A percentile compares a stretch with the other conserved stretches of the same genome.
These are phyloP conservation scores for Penicillium paxilli DNA, from an alignment of 495 filamentous ascomycete genomes.

Conservation along the genomic window DNA sequence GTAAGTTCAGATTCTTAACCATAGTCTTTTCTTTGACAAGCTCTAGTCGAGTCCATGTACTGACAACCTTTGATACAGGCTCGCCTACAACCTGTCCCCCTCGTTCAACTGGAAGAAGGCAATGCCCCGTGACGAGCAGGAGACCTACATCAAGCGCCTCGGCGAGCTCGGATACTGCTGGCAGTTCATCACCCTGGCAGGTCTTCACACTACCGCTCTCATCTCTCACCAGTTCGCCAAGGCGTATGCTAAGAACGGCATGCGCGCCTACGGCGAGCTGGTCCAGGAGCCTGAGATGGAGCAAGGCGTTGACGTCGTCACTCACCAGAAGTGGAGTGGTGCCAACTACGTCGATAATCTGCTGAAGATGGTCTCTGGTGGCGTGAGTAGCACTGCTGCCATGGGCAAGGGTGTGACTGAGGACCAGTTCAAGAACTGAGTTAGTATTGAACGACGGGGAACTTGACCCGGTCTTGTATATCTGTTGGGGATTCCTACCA, in stretches of 20 bases:
- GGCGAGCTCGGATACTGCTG: conserved; percentile 91
- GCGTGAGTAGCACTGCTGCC: conserved; percentile 84
- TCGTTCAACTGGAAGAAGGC: conserved; percentile 99
- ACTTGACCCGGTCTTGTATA: conserved; percentile 6
- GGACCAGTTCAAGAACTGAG: conserved; percentile 76
- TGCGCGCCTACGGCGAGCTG: conserved; percentile 95
- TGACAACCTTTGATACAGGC: conserved; percentile 42
- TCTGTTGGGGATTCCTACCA: conserved; percentile 9
- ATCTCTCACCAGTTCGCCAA: conserved; percentile 85
- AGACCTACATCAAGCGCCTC: conserved; percentile 93
- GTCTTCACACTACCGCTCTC: conserved; percentile 90
- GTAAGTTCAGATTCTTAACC: no score
- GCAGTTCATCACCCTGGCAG: conserved; percentile 99
- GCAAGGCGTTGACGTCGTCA: conserved; percentile 86
- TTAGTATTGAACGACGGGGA: neutral
- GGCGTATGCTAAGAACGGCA: conserved; percentile 78
- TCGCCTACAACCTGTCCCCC: conserved; percentile 95
- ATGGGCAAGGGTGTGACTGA: conserved; percentile 99
- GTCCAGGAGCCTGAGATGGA: conserved; percentile 98
- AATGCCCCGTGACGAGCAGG: conserved; percentile 90
- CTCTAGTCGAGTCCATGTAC: no score
- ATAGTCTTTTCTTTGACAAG: neutral
- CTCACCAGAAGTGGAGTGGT: conserved; percentile 97
- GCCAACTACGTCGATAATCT: conserved; percentile 92
- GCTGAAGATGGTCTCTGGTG: conserved; percentile 96